A percentile compares a stretch with the other conserved stretches of the same genome.
These are phyloP conservation scores for Schwanniomyces vanrijiae DNA, from an alignment of 805 yeast species.

Conservation along the genomic window DNA sequence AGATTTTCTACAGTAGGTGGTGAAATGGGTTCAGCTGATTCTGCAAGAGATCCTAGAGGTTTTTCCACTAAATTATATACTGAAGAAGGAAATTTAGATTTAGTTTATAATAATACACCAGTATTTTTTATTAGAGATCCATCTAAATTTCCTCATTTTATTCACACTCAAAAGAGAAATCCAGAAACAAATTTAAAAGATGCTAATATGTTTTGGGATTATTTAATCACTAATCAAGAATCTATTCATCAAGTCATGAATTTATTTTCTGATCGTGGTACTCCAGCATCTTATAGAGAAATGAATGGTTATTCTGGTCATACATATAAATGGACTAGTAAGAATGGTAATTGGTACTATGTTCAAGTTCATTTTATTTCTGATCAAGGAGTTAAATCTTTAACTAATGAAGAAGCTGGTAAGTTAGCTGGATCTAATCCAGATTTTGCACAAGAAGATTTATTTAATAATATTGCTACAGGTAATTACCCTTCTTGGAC, in stretches of 20 bases:
- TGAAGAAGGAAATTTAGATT: constrained; percentile 67
- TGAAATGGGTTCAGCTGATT: constrained; percentile 64
- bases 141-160: constrained; percentile 60
- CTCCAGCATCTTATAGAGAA: constrained; percentile 52
- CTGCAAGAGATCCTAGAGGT: constrained; percentile 71
- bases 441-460: constrained; percentile 43
- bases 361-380: constrained; percentile 55
- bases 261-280: constrained; percentile 61
- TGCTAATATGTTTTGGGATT: constrained; percentile 59
- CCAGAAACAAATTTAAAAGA: constrained; percentile 60
- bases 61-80: constrained; percentile 66
- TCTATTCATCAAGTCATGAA: constrained; percentile 56
- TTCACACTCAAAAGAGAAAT: constrained; percentile 70
- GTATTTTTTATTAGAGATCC: constrained; percentile 66
- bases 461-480: constrained; percentile 44
- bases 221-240: constrained; percentile 54
- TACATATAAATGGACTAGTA: constrained; percentile 57
- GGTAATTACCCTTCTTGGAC: constrained; percentile 54
- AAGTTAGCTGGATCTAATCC: constrained; percentile 42
- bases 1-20: constrained; percentile 73
- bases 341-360: constrained; percentile 50
- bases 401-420: constrained; percentile 46
- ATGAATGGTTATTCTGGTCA: constrained; percentile 70
- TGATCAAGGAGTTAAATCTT: constrained; percentile 48
- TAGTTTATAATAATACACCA: constrained; percentile 76